Base-by-base conservation (phyloP, 1,139 yeast species). In the Arxiozyma heterogenica region DNA sequence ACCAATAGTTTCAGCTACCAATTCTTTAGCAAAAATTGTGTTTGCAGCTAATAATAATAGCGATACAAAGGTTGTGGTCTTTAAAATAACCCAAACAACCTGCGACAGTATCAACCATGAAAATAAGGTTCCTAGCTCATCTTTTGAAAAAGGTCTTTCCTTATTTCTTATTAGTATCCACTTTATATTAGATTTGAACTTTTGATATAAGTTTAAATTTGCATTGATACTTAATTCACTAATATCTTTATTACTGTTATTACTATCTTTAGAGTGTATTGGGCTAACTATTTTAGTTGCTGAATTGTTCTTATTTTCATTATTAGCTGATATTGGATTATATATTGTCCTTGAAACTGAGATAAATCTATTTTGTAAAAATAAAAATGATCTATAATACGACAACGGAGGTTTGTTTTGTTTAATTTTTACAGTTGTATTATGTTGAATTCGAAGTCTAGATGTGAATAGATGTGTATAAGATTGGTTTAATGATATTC, bases 61-160 rank as follows among this genome's bases (percentile, higher is more conserved):
- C 41, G 84, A 75, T 1, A 81, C 81, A 63, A 82, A 82, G 0
- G 86, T 82, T 1, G 87, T 82, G 1, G 87, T 82, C 2, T 86
- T 86, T 49, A 82, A 64, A 0, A 81, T 67, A n/a, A 82, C 67
- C 86, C 86, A 61, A 4, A 60, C 27, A 9, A 64, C 54, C 52
- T 67, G 71, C 12, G 71, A 66, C 23, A 67, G 52, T 7, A 66
- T 58, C 20, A 67, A 50, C 71, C 71, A 67, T 4, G 71, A 82
- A 47, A 80, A 77, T 61, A 82, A 72, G 0, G 86, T 84, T 0
- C 84, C 77, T 8, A 78, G 64, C 58, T 81, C 84, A 61, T 81
- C 83, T 27, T 74, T 63, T 11, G 80, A 64, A 50, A 64, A 64
- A 4, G 82, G 83, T 47, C 81, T 72, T 42, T 54, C 55, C 55